A percentile compares a stretch with the other conserved stretches of the same genome.
Conservation (phyloP, 192 early-diverging fungal species). For the Cladochytrium replicatum region DNA sequence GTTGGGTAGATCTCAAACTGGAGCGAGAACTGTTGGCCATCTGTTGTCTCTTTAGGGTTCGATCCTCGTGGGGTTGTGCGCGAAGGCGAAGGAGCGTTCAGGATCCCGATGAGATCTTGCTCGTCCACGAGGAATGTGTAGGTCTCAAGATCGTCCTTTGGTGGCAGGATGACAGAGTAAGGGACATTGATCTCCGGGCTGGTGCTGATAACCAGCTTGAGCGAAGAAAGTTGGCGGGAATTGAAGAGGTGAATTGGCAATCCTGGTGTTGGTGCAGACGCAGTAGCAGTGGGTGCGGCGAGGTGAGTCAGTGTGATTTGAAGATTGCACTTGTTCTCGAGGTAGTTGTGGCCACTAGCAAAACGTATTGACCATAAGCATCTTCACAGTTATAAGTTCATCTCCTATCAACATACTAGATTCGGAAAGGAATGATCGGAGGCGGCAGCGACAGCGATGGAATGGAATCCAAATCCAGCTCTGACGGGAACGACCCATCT, state of each 20-base stretch:
- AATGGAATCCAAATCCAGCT: conserved; percentile 78
- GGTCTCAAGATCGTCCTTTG: conserved; percentile 68
- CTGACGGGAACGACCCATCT: too few relatives aligned
- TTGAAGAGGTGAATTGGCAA: conserved; percentile 20
- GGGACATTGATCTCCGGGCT: conserved; percentile 84
- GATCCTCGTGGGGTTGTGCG: too few relatives aligned
- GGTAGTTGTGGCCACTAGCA: conserved; percentile 79
- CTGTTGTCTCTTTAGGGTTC: too few relatives aligned
- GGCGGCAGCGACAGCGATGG: conserved; percentile 92
- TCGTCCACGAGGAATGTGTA: conserved; percentile 80
- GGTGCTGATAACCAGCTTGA: conserved; percentile 79
- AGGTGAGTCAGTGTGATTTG: too few relatives aligned
- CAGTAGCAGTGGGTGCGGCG: too few relatives aligned
- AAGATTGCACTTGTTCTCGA: conserved; percentile 82
- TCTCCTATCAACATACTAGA: conserved; percentile 76
- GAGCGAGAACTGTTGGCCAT: conserved; percentile 73
- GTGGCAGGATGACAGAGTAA: conserved; percentile 81
- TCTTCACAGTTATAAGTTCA: too few relatives aligned
- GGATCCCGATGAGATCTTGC: conserved; percentile 4
- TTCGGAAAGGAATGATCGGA: conserved; percentile 94
- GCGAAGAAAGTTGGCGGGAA: conserved; percentile 45
- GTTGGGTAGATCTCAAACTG: conserved; percentile 95
- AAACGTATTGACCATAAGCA: too few relatives aligned
- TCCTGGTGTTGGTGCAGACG: too few relatives aligned
- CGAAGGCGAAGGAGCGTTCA: too few relatives aligned